A percentile compares a stretch with the other conserved stretches of the same genome.
phyloP scores from a whole-genome alignment of 2,329 filamentous ascomycete genomes.

The Trichoderma koningii region DNA sequence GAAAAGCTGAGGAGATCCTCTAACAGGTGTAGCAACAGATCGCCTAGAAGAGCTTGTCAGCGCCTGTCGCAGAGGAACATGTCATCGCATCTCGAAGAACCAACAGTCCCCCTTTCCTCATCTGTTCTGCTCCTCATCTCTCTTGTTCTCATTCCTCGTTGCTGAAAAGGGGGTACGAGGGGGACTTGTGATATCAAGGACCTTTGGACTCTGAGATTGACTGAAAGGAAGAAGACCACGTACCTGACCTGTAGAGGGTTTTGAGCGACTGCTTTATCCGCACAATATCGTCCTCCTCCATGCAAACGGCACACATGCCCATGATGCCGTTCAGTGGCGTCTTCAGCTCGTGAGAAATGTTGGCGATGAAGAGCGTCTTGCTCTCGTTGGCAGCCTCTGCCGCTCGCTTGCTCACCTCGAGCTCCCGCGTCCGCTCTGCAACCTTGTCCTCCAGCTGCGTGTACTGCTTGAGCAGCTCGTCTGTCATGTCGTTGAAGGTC shows the following conservation, averaged over 20 bases:
- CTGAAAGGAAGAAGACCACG: not conserved
- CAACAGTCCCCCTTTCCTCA: no score
- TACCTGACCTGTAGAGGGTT: slow-evolving; percentile 70
- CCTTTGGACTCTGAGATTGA: no score
- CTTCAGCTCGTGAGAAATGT: slow-evolving; percentile 85
- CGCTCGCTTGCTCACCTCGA: slow-evolving; percentile 87
- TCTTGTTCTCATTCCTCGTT: no score
- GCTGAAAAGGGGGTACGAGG: no score
- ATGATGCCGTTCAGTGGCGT: slow-evolving; percentile 95
- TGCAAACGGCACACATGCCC: slow-evolving; percentile 89
- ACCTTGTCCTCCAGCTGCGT: slow-evolving; percentile 82
- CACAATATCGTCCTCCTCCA: slow-evolving; percentile 81
- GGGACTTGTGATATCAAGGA: no score
- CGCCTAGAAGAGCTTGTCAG: slow-evolving; percentile 45
- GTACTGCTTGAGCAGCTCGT: slow-evolving; percentile 86
- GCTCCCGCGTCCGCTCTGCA: slow-evolving; percentile 75
- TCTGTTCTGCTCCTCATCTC: not conserved
- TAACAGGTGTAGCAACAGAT: slow-evolving; percentile 79
- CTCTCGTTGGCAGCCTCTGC: slow-evolving; percentile 95
- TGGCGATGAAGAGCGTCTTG: slow-evolving; percentile 97
- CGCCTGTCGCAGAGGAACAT: not conserved
- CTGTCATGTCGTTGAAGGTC: slow-evolving; percentile 93
- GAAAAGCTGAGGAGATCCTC: slow-evolving; percentile 91
- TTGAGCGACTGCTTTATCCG: slow-evolving; percentile 81
- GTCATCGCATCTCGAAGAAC: no score